phyloP scores from a whole-genome alignment of 345 rosid genomes.

The Lumnitzera littorea region DNA sequence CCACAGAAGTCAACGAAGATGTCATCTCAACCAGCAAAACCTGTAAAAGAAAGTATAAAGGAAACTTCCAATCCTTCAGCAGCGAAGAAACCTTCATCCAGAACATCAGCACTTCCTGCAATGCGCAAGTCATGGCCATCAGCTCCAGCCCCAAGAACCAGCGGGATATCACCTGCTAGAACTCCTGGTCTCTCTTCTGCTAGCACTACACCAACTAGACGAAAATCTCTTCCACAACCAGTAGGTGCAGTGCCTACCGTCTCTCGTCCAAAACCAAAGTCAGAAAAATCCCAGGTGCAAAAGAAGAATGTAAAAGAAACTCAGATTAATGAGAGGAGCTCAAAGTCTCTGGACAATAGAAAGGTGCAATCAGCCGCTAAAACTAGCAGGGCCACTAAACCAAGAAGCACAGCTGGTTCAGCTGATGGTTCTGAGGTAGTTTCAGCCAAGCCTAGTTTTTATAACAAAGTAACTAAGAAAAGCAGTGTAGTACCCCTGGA shows the following conservation, averaged over 20 bases:
- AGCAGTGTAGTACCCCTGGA: slow-evolving; percentile 54
- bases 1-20: slow-evolving; percentile 22
- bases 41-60: slow-evolving; percentile 30
- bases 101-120: slow-evolving; percentile 29
- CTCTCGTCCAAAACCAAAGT: slow-evolving; percentile 32
- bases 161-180: slow-evolving; percentile 34
- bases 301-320: slow-evolving; percentile 22
- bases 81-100: slow-evolving; percentile 29
- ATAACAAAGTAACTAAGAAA: slow-evolving; percentile 47
- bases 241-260: slow-evolving; percentile 15
- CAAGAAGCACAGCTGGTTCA: slow-evolving; percentile 22
- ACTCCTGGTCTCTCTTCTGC: slow-evolving; percentile 25
- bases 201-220: slow-evolving; percentile 28
- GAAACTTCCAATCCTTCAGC: slow-evolving; percentile 32
- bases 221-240: slow-evolving; percentile 32
- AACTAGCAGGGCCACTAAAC: slow-evolving; percentile 26
- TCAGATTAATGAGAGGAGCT: slow-evolving; percentile 12
- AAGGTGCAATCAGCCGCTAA: slow-evolving; percentile 20
- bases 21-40: slow-evolving; percentile 28
- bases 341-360: slow-evolving; percentile 27
- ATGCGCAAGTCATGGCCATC: slow-evolving; percentile 60
- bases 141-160: slow-evolving; percentile 32
- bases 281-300: slow-evolving; percentile 27
- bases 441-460: slow-evolving; percentile 38
- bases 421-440: slow-evolving; percentile 22